Conservation (phyloP, 2,329 filamentous ascomycete genomes). For the Drechslera avenae region DNA sequence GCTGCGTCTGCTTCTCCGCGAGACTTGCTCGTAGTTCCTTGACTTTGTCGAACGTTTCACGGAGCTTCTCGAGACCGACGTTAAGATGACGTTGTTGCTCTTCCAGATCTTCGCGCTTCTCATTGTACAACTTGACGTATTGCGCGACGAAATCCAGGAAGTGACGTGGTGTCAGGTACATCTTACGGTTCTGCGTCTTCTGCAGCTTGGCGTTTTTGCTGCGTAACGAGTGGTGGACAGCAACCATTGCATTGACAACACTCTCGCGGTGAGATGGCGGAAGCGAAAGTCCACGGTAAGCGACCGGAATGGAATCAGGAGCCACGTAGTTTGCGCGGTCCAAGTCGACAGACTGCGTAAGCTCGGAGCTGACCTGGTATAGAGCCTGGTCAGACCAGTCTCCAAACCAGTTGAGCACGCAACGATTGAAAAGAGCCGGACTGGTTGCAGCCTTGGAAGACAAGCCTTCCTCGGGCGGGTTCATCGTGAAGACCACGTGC, state of each 20-base stretch:
- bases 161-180: conserved; percentile 93
- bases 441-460: conserved; percentile 97
- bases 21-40: conserved; percentile 87
- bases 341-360: conserved; percentile 94
- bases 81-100: conserved; percentile 99
- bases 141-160: conserved; percentile 98
- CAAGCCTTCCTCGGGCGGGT: conserved; percentile 92
- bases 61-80: conserved; percentile 94
- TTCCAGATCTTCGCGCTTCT: conserved; percentile 97
- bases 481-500: conserved; percentile 99
- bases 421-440: conserved; percentile 98
- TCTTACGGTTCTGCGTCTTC: conserved; percentile 90
- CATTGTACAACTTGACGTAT: conserved; percentile 95
- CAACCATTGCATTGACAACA: conserved; percentile 97
- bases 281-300: conserved; percentile 81
- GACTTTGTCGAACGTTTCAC: conserved; percentile 97
- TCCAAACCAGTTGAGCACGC: conserved; percentile 99
- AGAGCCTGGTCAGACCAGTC: conserved; percentile 99
- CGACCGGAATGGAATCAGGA: conserved; percentile 89
- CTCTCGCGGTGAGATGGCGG: conserved; percentile 90
- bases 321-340: conserved; percentile 84
- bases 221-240: conserved; percentile 94
- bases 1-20: conserved; percentile 89
- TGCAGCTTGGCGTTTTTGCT: conserved; percentile 85
- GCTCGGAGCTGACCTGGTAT: conserved; percentile 94